Evolutionary conservation across 345 rosid genomes (phyloP), one percentile per base, ranked within the genome.

Genomic region (Populus pruinosa): DNA sequence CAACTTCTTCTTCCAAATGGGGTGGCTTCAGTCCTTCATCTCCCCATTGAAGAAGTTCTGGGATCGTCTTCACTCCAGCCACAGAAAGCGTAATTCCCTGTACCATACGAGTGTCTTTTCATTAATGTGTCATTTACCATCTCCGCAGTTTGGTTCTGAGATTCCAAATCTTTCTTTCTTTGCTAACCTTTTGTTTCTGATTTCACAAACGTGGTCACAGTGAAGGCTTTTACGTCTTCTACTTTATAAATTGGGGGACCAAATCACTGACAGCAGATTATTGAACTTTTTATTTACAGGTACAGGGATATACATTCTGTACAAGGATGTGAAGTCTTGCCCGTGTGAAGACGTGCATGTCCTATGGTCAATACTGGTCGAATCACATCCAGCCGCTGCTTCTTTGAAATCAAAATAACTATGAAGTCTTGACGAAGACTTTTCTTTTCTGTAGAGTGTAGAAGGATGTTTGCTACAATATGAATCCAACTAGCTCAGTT

Each of bases 241-340:
- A 2, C 10, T 18, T 8, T 21, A 2, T 55, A 55, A 8, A 55
- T 55, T 7, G 61, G 25, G 2, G 11, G 0, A 7, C 61, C 61
- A 21, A 21, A 53, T 53, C 21, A 20, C 8, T 55, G 61, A 55
- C 61, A 21, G 61, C 61, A 55, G 23, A 6, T 18, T 21, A 2
- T 55, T 55, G 10, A 55, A 7, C 12, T 55, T 8, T 53, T 25
- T 0, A 25, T 36, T 56, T 27, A 38, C 83, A 71, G 69, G 69
- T 3, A 66, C 31, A 13, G 79, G 79, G 49, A 75, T 70, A 43
- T 75, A 71, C 76, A 80, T 71, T 50, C 27, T 80, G 59, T 71
- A 80, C 72, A 55, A 80, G 49, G 79, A 76, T 71, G 83, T 75
- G 62, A 66, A 80, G 8, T 71, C 79, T n/a, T 80, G 83, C 76